phyloP scores from a whole-genome alignment of 345 rosid genomes.

The Populus simonii region DNA sequence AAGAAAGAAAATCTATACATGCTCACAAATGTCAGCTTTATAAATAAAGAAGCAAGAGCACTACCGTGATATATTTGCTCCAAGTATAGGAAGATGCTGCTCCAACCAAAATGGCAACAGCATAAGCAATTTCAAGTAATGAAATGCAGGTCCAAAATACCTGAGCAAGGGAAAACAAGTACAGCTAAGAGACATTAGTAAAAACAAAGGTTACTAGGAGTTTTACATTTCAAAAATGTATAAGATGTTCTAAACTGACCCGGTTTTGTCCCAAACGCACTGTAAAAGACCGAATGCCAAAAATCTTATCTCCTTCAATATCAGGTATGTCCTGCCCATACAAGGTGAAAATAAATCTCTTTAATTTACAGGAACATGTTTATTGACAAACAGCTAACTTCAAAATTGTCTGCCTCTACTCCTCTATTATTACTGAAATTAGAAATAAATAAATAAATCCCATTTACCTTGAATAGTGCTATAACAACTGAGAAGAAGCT shows the following conservation, averaged over 20 bases:
- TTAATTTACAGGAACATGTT: neutral
- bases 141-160: slow-evolving; percentile 90
- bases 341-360: neutral
- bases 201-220: neutral
- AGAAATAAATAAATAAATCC: neutral
- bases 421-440: neutral
- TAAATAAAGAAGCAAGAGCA: slow-evolving; percentile 6
- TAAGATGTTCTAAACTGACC: slow-evolving; percentile 33
- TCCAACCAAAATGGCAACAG: slow-evolving; percentile 72
- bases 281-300: slow-evolving; percentile 77
- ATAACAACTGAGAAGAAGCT: slow-evolving; percentile 95
- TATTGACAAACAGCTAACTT: neutral
- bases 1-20: neutral
- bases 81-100: slow-evolving; percentile 63
- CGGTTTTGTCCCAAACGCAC: slow-evolving; percentile 76
- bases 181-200: neutral
- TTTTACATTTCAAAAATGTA: neutral
- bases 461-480: slow-evolving; percentile 83
- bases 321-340: slow-evolving; percentile 83
- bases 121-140: slow-evolving; percentile 79
- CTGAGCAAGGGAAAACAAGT: slow-evolving; percentile 33
- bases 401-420: neutral
- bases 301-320: slow-evolving; percentile 88
- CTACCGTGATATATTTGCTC: slow-evolving; percentile 84
- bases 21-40: neutral